These are phyloP conservation scores for Lepidium sativum DNA, from an alignment of 345 rosid genomes.

Conservation along the genomic window DNA sequence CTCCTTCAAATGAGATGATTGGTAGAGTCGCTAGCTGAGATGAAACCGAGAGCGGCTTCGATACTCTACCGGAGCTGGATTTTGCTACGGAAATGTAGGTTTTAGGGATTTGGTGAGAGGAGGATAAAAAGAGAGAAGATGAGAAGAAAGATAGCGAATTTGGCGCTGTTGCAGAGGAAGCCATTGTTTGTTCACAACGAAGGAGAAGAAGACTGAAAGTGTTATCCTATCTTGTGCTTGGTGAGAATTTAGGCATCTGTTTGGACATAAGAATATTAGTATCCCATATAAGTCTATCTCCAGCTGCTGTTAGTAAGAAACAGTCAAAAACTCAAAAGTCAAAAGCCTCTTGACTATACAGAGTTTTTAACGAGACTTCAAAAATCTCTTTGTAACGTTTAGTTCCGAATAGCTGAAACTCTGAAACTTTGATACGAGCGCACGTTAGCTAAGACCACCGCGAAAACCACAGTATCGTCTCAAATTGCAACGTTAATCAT, in stretches of 20 bases:
- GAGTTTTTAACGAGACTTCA: neutral
- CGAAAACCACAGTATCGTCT: constrained; percentile 14
- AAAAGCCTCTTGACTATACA: neutral
- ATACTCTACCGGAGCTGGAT: constrained; percentile 7
- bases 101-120: constrained; percentile 29
- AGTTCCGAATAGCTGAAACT: neutral
- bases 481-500: constrained; percentile 20
- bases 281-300: neutral
- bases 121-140: constrained; percentile 33
- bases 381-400: neutral
- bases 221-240: constrained; percentile 28
- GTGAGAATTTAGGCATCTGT: neutral
- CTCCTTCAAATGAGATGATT: constrained; percentile 67
- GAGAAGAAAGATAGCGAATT: constrained; percentile 55
- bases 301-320: neutral
- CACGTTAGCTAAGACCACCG: constrained; percentile 27
- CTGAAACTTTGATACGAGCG: constrained; percentile 16
- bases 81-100: constrained; percentile 14
- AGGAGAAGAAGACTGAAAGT: constrained; percentile 15
- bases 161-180: constrained; percentile 29
- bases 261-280: constrained; percentile 1
- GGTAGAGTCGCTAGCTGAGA: constrained; percentile 60
- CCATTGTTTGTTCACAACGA: constrained; percentile 38
- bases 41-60: constrained; percentile 37
- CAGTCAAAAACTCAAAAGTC: neutral